These are phyloP conservation scores for Alternaria sp. DNA, from an alignment of 2,329 filamentous ascomycete genomes.

Conservation along the genomic window DNA sequence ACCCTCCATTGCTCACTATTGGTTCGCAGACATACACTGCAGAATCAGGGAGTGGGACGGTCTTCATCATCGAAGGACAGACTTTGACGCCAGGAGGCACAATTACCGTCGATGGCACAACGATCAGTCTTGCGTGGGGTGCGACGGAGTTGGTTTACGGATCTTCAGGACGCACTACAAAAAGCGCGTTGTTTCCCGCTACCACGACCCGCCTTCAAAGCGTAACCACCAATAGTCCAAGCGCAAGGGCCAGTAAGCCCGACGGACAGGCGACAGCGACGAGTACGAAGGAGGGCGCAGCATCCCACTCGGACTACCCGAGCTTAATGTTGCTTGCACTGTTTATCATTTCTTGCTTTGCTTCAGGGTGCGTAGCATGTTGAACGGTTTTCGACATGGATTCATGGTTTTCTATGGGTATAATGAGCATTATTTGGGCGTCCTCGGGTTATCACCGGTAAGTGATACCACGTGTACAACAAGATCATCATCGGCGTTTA, in stretches of 20 bases:
- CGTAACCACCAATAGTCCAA: slow-evolving; percentile 9
- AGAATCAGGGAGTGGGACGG: slow-evolving; percentile 31
- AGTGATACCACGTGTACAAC: slow-evolving; percentile 2
- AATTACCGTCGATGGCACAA: slow-evolving; percentile 41
- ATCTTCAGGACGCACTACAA: slow-evolving; percentile 39
- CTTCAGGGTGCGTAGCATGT: neutral
- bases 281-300: slow-evolving; percentile 5
- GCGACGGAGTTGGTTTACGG: slow-evolving; percentile 49
- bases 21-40: slow-evolving; percentile 39
- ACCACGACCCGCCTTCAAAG: slow-evolving; percentile 34
- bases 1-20: slow-evolving; percentile 43
- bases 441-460: neutral
- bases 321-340: neutral
- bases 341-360: neutral
- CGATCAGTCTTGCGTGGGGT: slow-evolving; percentile 42
- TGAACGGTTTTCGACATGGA: neutral
- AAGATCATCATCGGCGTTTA: neutral
- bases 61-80: slow-evolving; percentile 47
- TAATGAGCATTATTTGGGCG: neutral
- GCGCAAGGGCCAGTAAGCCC: slow-evolving; percentile 19
- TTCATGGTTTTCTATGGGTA: neutral
- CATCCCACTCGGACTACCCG: neutral
- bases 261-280: slow-evolving; percentile 17
- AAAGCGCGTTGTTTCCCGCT: slow-evolving; percentile 49
- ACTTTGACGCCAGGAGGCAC: slow-evolving; percentile 50